These are phyloP conservation scores for Abrus pulchellus DNA, from an alignment of 306 rosid genomes.

Conservation along the genomic window DNA sequence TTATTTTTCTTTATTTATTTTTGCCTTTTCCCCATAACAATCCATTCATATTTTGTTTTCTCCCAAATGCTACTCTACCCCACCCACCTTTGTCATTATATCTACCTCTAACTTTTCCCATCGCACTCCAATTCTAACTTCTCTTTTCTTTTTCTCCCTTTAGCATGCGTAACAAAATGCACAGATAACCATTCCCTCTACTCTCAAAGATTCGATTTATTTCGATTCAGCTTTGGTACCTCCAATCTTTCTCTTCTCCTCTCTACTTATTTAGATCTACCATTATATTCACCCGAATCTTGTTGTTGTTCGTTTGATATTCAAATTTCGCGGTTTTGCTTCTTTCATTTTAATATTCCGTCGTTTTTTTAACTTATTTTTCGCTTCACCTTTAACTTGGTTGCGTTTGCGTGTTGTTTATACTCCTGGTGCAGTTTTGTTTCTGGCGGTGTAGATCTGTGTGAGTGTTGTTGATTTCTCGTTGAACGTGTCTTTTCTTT, in stretches of 20 bases:
- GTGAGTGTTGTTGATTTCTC: slow-evolving; percentile 16
- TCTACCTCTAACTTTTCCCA: not conserved
- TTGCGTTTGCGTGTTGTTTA: slow-evolving; percentile 3
- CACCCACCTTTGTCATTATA: not conserved
- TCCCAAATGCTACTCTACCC: slow-evolving; percentile 4
- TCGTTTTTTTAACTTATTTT: not conserved
- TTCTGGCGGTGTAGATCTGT: slow-evolving; percentile 15
- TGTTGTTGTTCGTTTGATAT: not conserved
- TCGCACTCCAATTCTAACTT: slow-evolving; percentile 3
- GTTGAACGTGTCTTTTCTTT: not conserved
- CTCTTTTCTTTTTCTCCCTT: not conserved
- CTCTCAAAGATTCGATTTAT: slow-evolving; percentile 50
- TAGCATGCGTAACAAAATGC: slow-evolving; percentile 24
- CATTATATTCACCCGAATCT: not conserved
- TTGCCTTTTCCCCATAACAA: not conserved
- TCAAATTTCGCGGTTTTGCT: slow-evolving; percentile 10
- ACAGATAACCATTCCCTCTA: slow-evolving; percentile 26
- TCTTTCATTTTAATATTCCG: not conserved
- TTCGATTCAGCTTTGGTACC: slow-evolving; percentile 45
- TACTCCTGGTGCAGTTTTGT: slow-evolving; percentile 11
- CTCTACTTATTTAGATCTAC: slow-evolving; percentile 21
- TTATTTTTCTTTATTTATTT: not conserved
- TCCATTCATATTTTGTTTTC: not conserved
- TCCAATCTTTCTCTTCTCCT: not conserved
- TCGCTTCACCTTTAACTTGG: not conserved